Evolutionary conservation across 345 rosid genomes (phyloP).

Genomic region (rapeseed (Brassica napus)): Da-Ae NC_063445.1:46763001-46763500

Average conservation of each 20-base stretch:
- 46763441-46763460: background rate
- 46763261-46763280: no score
- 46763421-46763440: background rate
- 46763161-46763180: background rate
- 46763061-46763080: no score
- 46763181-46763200: background rate
- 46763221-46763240: background rate
- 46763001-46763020: no score
- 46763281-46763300: background rate
- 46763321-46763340: background rate
- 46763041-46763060: no score
- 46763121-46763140: background rate
- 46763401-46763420: no score
- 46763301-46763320: background rate
- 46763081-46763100: no score
- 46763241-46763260: no score
- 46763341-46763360: background rate
- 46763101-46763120: no score
- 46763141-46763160: background rate
- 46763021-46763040: no score
- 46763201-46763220: background rate
- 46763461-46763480: background rate
- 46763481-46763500: background rate
- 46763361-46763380: background rate
- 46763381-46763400: background rate